Conservation (phyloP, 129 eudicot genomes). For the Saussurea involucrata region DNA sequence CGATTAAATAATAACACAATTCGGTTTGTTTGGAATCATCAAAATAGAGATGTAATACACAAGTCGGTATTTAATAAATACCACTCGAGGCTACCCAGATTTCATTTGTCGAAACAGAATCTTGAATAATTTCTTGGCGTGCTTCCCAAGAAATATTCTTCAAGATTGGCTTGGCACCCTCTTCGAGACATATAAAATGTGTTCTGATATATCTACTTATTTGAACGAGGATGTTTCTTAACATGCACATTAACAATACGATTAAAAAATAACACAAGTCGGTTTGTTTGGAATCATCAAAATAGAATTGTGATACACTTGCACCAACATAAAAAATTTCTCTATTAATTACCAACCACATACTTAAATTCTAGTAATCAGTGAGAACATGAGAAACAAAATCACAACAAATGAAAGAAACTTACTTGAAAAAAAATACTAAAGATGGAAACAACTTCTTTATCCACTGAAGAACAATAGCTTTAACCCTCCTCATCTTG, state of each 20-base stretch:
- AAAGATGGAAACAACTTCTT: too few species aligned
- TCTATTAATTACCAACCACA: too few species aligned
- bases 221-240: neutral
- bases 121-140: neutral
- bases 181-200: neutral
- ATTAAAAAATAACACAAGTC: neutral
- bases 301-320: too few species aligned
- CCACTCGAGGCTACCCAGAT: neutral
- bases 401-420: too few species aligned
- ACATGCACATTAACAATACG: too few species aligned
- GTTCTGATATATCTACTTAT: neutral
- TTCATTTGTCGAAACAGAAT: neutral
- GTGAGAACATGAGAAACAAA: too few species aligned
- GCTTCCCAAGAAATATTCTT: neutral
- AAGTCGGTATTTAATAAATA: too few species aligned
- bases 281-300: neutral
- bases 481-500: neutral
- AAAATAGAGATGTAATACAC: too few species aligned
- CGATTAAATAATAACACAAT: too few species aligned
- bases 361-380: too few species aligned
- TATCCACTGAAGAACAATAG: neutral
- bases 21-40: too few species aligned
- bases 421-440: too few species aligned
- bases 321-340: neutral
- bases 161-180: neutral